A percentile compares a stretch with the other conserved stretches of the same genome.
Evolutionary conservation across 2,329 filamentous ascomycete genomes (phyloP).

Genomic region (Harringtonia aguacate): DNA sequence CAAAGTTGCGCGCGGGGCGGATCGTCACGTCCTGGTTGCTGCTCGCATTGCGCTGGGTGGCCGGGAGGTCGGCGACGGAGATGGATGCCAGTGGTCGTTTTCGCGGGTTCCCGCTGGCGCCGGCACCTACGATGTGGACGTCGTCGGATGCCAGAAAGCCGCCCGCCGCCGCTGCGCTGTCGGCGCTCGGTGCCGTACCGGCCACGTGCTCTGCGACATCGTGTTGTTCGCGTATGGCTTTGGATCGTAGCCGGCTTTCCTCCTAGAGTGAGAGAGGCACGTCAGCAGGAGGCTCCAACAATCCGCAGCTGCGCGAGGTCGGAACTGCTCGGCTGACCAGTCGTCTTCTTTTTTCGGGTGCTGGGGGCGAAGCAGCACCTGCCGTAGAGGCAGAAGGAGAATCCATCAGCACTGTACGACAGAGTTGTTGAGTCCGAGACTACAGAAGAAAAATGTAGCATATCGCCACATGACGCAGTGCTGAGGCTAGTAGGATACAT

Average conservation of each 20-base stretch:
- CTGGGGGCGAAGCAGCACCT: too few species aligned
- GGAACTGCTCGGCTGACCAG: too few species aligned
- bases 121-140: slow-evolving; percentile 40
- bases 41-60: slow-evolving; percentile 57
- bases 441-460: too few species aligned
- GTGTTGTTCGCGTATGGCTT: slow-evolving; percentile 67
- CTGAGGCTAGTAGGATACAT: too few species aligned
- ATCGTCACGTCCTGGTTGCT: slow-evolving; percentile 39
- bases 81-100: slow-evolving; percentile 65
- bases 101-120: slow-evolving; percentile 18
- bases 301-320: too few species aligned
- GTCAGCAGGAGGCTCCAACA: too few species aligned
- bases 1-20: slow-evolving; percentile 75
- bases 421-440: too few species aligned
- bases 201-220: slow-evolving; percentile 49
- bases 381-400: too few species aligned
- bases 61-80: slow-evolving; percentile 37
- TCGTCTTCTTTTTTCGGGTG: too few species aligned
- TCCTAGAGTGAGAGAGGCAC: slow-evolving; percentile 58
- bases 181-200: slow-evolving; percentile 23
- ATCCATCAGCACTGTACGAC: too few species aligned
- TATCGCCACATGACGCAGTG: too few species aligned
- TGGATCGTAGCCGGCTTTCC: slow-evolving; percentile 77
- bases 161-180: slow-evolving; percentile 41
- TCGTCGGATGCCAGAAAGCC: slow-evolving; percentile 62